Conservation (phyloP, 495 filamentous ascomycete species). For the Cryomyces minteri region DNA sequence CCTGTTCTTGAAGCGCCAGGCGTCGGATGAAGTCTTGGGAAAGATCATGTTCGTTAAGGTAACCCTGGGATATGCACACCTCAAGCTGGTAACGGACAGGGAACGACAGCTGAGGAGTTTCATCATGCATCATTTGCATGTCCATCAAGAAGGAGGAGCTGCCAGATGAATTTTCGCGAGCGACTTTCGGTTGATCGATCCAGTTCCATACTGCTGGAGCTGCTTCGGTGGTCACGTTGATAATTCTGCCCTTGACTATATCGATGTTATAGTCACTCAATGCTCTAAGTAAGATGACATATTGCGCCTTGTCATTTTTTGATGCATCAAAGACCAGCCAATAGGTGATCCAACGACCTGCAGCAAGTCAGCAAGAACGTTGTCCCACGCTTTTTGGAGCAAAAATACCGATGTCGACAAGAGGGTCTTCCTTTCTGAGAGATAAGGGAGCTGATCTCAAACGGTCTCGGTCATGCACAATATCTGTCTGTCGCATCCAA, state of each 20-base stretch:
- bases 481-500: conserved; percentile 62
- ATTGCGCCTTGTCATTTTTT: conserved; percentile 11
- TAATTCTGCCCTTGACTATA: not conserved
- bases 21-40: conserved; percentile 40
- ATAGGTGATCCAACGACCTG: conserved; percentile 50
- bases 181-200: conserved; percentile 6
- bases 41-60: conserved; percentile 66
- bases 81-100: conserved; percentile 77
- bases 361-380: conserved; percentile 8
- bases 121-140: conserved; percentile 19
- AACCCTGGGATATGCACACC: conserved; percentile 65
- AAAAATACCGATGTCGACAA: conserved; percentile 57
- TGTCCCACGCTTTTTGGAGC: not conserved
- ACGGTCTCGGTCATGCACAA: conserved; percentile 31
- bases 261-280: conserved; percentile 59
- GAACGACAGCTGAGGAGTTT: conserved; percentile 35
- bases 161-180: too few species aligned
- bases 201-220: conserved; percentile 8
- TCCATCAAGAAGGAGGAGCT: conserved; percentile 43
- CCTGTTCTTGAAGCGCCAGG: conserved; percentile 30
- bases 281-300: conserved; percentile 11
- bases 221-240: not conserved
- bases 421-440: conserved; percentile 32
- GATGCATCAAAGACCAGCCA: conserved; percentile 29
- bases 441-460: conserved; percentile 27